Conservation (phyloP, 192 early-diverging fungal genomes). For the Coemansia sp. region DNA sequence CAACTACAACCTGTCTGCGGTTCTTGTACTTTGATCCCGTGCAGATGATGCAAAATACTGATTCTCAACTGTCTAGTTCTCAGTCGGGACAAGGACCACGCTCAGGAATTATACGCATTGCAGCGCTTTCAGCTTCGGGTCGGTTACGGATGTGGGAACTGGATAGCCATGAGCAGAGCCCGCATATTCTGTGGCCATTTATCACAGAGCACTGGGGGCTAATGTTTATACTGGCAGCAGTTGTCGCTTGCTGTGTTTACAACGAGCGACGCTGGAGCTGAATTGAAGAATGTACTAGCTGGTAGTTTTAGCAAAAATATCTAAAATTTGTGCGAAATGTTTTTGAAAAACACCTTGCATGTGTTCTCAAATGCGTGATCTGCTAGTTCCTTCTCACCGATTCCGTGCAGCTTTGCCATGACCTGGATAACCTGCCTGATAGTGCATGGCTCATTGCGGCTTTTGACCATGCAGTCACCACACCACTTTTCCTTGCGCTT, state of each 20-base stretch:
- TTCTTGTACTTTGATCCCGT: constrained; percentile 38
- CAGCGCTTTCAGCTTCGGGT: constrained; percentile 30
- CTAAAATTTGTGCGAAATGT: constrained; percentile 10
- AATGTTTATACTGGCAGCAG: constrained; percentile 48
- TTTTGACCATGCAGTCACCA: constrained; percentile 64
- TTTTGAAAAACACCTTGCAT: constrained; percentile 62
- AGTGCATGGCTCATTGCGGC: constrained; percentile 81
- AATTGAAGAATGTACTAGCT: neutral
- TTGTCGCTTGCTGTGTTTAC: constrained; percentile 48
- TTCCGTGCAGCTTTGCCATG: constrained; percentile 60
- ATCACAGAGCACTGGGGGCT: constrained; percentile 51
- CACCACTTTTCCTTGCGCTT: constrained; percentile 73
- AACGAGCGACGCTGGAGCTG: constrained; percentile 49
- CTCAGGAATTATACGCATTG: constrained; percentile 17
- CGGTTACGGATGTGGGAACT: constrained; percentile 48
- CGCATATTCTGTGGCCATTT: constrained; percentile 52
- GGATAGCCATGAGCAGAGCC: constrained; percentile 38
- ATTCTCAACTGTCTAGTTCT: neutral
- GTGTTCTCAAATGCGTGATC: constrained; percentile 67
- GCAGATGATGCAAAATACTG: constrained; percentile 15
- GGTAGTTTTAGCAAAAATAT: neutral
- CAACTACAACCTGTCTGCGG: constrained; percentile 39
- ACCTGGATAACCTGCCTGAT: constrained; percentile 72
- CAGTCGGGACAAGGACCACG: constrained; percentile 3
- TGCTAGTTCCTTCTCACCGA: constrained; percentile 56